A percentile compares a stretch with the other conserved stretches of the same genome.
Conservation (phyloP, 495 filamentous ascomycete genomes). For the Halenospora varia region DNA sequence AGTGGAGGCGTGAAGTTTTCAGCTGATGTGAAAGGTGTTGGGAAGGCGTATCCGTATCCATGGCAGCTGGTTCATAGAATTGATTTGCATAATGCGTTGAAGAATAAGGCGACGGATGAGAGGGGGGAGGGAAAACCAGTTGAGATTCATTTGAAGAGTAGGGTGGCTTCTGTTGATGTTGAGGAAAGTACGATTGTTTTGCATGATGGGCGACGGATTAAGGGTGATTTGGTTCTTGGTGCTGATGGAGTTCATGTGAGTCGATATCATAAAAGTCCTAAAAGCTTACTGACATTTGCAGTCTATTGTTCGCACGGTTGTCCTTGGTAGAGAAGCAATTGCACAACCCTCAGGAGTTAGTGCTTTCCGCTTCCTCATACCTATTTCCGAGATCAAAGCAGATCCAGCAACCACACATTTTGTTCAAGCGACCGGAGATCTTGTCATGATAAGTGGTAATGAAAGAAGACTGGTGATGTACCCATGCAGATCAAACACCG, state of each 20-base stretch:
- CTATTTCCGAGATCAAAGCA: conserved; percentile 36
- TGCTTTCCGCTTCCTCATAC: conserved; percentile 57
- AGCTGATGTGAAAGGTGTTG: no score
- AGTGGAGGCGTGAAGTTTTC: conserved; percentile 34
- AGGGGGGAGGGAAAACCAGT: conserved; percentile 37
- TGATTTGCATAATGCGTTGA: conserved; percentile 39
- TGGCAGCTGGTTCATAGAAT: conserved; percentile 52
- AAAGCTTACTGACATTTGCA: no score
- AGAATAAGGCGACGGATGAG: conserved; percentile 34
- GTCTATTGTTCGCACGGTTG: conserved; percentile 30
- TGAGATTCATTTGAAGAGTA: conserved; percentile 37
- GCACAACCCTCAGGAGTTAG: conserved; percentile 48
- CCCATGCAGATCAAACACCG: conserved; percentile 47
- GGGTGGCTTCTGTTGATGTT: conserved; percentile 40
- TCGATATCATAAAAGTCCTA: neutral
- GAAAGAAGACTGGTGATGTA: conserved; percentile 51
- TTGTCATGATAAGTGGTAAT: conserved; percentile 41
- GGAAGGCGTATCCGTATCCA: conserved; percentile 41
- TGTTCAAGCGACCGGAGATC: conserved; percentile 36
- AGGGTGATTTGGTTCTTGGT: conserved; percentile 38
- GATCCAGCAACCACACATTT: conserved; percentile 48
- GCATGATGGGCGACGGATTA: conserved; percentile 28
- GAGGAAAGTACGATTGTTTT: conserved; percentile 38
- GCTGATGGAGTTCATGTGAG: conserved; percentile 37
- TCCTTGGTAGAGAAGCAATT: conserved; percentile 33